phyloP scores from a whole-genome alignment of 2,329 filamentous ascomycete genomes.

The Lachnellula arida region DNA sequence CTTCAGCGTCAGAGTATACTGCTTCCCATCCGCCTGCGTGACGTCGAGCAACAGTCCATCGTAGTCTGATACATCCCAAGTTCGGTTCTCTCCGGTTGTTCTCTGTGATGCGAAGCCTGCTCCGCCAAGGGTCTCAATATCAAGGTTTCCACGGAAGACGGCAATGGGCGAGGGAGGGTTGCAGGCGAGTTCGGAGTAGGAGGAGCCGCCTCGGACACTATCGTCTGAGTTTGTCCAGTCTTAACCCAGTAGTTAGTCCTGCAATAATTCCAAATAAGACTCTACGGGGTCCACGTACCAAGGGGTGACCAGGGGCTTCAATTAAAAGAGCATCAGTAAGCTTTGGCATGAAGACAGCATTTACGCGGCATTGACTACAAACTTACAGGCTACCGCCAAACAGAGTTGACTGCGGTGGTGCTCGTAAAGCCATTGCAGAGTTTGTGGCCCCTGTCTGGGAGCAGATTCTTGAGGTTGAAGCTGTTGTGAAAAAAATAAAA shows the following conservation, averaged over 20 bases:
- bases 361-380: neutral
- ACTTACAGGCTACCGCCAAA: slow-evolving; percentile 19
- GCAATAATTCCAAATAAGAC: neutral
- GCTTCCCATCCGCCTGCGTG: slow-evolving; percentile 53
- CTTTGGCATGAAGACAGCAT: neutral
- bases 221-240: slow-evolving; percentile 71
- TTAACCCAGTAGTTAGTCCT: slow-evolving; percentile 8
- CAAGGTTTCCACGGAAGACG: slow-evolving; percentile 61
- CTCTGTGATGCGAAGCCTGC: slow-evolving; percentile 80
- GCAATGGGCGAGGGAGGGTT: slow-evolving; percentile 36
- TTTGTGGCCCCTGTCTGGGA: neutral
- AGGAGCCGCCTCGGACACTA: slow-evolving; percentile 69
- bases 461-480: neutral
- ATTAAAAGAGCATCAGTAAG: neutral
- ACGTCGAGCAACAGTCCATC: slow-evolving; percentile 56
- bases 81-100: slow-evolving; percentile 50
- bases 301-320: slow-evolving; percentile 51
- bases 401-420: slow-evolving; percentile 7
- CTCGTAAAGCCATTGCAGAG: neutral
- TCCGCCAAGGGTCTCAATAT: slow-evolving; percentile 70
- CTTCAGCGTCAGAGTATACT: slow-evolving; percentile 72
- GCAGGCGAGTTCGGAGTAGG: slow-evolving; percentile 47
- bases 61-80: slow-evolving; percentile 60
- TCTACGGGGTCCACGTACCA: neutral
- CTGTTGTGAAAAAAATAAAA: neutral